Base-by-base conservation (phyloP, 352 stramenopile species). In the Phytopythium kandeliae region DNA sequence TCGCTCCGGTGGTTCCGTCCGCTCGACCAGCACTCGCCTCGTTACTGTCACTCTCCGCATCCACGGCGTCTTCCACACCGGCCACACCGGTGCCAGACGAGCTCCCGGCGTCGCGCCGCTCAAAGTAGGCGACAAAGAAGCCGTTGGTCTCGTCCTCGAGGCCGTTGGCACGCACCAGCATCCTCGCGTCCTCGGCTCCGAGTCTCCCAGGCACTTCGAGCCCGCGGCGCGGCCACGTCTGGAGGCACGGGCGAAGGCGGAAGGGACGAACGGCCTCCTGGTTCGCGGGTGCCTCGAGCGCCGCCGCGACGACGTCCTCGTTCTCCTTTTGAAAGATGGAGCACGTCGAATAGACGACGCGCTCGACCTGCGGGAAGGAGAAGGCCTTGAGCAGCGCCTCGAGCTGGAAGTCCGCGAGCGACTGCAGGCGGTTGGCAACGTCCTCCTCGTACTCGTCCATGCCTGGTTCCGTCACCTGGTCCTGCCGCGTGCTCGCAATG, bases 61-160 rank as follows among this genome's bases (percentile, higher is more conserved):
- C 53, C 31, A 1, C 55, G 38, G n/a, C n/a, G 41, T 9, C 35
- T 22, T 36, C 24, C 46, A 16, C 6, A 13, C 4, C 45, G 47
- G 22, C 19, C 3, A 36, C 48, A 41, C 3, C 42, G 21, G 4
- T 24, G 41, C 19, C 43, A 53, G 24, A 40, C 48, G 21, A 9
- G 4, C 17, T 44, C 25, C 16, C 48, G 2, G 36, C 31, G n/a
- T 26, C 30, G 15, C 58, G 37, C 5, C 93, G 79, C 55, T 97
- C 89, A 67, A 99, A 98, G 65, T 97, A 97, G 28, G 86, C 80
- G 5, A 99, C 94, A 60, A 99, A 99, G 66, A 99, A 99, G 21
- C 95, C 96, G 66, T 98, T 98, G 4, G 95, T 98, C 38, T 78
- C 83, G 67, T 98, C 91, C 44, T 97, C 90, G 35, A 95, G 74